Evolutionary conservation across 2,329 filamentous ascomycete genomes (phyloP), one percentile per base, ranked within the genome.

Genomic region (Magnaporthiopsis incrustans): DNA sequence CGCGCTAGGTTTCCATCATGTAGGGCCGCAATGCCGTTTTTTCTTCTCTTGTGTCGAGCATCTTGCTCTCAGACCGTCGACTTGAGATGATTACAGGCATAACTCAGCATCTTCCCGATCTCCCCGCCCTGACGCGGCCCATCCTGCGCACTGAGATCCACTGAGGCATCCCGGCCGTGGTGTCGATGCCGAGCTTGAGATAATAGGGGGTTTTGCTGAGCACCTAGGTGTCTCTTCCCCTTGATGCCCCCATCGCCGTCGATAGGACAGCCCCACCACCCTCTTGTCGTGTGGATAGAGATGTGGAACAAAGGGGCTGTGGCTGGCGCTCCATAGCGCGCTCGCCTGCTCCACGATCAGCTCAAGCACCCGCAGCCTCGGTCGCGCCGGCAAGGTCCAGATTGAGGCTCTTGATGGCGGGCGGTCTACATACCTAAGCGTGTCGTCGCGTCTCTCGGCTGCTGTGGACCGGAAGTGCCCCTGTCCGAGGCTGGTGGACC

Each of bases 361-460:
- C 35, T 63, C 62, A 25, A 63, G 22, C 15, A n/a, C n/a, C n/a
- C n/a, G n/a, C n/a, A n/a, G n/a, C 79, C 15, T 87, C 64, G 0
- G 83, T 76, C 53, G 91, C 82, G 57, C 90, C 91, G 18, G 81
- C 69, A 2, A 92, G 38, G 38, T 44, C 15, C 15, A 18, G 38
- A 30, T 30, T 30, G 27, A 30, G 27, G 5, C 27, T 30, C 27
- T 3, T 30, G 27, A 30, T 30, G 27, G 27, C 5, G 27, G 27
- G 27, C 5, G 27, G 27, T n/a, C n/a, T n/a, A n/a, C n/a, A n/a
- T n/a, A n/a, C n/a, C n/a, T n/a, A n/a, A n/a, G n/a, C n/a, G n/a
- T n/a, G n/a, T n/a, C n/a, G n/a, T n/a, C n/a, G n/a, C n/a, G n/a
- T n/a, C n/a, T n/a, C n/a, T n/a, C n/a, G n/a, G n/a, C n/a, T n/a